Base-by-base conservation (phyloP, 192 early-diverging fungal species). In the Coemansia sp. region DNA sequence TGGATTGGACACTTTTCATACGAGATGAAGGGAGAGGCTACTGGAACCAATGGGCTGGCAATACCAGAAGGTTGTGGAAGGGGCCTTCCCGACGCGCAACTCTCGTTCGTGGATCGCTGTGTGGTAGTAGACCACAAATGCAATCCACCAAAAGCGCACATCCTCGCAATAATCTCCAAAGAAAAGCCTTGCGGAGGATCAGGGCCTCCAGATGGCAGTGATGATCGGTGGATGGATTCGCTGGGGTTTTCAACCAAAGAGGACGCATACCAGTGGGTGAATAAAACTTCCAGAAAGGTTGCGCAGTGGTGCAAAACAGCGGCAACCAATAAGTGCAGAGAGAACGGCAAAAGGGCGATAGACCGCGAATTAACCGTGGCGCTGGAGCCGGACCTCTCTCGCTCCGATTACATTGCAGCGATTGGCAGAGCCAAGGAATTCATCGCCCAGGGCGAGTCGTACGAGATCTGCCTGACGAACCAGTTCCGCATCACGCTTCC, bases 391-490 rank as follows among this genome's bases (percentile, higher is more conserved):
- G 63, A 61, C 5, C 15, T 73, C 11, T 15, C 68, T 14, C 72
- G 74, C n/a, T 49, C 38, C n/a, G 34, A 56, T 35, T 92, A 92
- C 67, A 62, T 88, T 4, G 46, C 38, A 0, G 87, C 85, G 34
- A 83, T 92, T 16, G 67, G 53, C 4, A 33, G 23, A n/a, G 78
- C 88, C n/a, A 77, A 89, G 53, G 39, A 68, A 21, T 76, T 86
- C 41, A 98, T 98, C 61, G 48, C 78, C 0, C 85, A 87, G 53
- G 97, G 97, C 43, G 95, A 98, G 69, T 90, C 95, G n/a, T 98
- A 98, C 76, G 97, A 98, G 69, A 75, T 97, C 2, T 96, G 95
- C 71, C 66, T 98, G 56, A 98, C 97, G 0, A 97, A 92, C 2
- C 92, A 93, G 49, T 87, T 95, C 75, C 81, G 85, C 6, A 26